phyloP scores from a whole-genome alignment of 495 filamentous ascomycete genomes.

The Penicillium arizonense region DNA sequence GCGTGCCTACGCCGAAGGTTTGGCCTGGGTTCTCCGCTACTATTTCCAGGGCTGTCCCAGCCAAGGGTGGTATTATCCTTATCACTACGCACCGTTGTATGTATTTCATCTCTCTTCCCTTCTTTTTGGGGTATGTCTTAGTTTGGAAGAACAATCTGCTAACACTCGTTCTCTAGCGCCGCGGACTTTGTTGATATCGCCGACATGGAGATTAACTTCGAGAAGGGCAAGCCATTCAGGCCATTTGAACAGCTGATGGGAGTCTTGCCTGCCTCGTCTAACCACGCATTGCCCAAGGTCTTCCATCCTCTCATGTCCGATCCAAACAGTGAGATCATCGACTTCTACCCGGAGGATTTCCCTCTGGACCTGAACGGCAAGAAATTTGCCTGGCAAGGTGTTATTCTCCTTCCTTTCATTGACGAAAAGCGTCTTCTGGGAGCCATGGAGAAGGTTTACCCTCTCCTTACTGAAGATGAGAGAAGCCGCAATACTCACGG shows the following conservation, averaged over 20 bases:
- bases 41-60: constrained; percentile 98
- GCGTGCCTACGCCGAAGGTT: constrained; percentile 89
- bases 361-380: constrained; percentile 93
- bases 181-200: constrained; percentile 87
- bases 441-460: constrained; percentile 82
- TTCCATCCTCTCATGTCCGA: constrained; percentile 89
- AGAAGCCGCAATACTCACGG: constrained; percentile 75
- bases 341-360: constrained; percentile 97
- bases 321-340: constrained; percentile 83
- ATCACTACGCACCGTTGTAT: constrained; percentile 81
- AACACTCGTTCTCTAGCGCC: constrained; percentile 37
- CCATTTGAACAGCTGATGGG: constrained; percentile 99
- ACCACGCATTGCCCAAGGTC: constrained; percentile 81
- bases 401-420: constrained; percentile 92
- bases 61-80: constrained; percentile 98
- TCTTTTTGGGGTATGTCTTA: not conserved
- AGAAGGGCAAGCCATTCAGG: constrained; percentile 81
- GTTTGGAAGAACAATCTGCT: not conserved
- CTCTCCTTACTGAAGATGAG: constrained; percentile 75
- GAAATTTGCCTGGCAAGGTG: constrained; percentile 98
- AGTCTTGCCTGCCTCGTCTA: constrained; percentile 87
- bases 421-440: constrained; percentile 82
- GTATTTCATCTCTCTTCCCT: not conserved
- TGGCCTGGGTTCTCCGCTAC: constrained; percentile 97
- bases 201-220: constrained; percentile 76